Evolutionary conservation across 768 basidiomycete species (phyloP).

Genomic region (Royoungia palumana): DNA sequence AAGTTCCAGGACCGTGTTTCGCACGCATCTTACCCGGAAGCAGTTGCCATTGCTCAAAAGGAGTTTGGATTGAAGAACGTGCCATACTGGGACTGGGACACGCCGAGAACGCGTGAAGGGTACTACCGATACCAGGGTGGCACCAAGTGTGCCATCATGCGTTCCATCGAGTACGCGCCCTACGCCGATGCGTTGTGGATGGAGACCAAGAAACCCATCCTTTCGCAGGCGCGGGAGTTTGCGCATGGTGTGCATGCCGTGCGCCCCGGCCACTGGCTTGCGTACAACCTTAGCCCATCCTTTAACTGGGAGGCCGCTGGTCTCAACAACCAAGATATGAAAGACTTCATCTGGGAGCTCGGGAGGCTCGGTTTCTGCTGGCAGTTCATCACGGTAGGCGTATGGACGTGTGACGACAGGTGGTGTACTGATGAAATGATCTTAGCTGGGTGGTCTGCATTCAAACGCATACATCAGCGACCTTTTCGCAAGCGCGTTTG

Average conservation of each 20-base stretch:
- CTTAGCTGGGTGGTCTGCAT: conserved; percentile 90
- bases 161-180: conserved; percentile 89
- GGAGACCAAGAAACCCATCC: conserved; percentile 95
- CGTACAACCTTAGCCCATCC: conserved; percentile 93
- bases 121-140: conserved; percentile 98
- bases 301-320: conserved; percentile 97
- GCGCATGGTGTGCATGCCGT: conserved; percentile 80
- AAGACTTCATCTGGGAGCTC: conserved; percentile 86
- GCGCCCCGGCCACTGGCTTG: conserved; percentile 89
- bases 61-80: conserved; percentile 70
- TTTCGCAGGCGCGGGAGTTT: conserved; percentile 89
- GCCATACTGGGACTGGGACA: conserved; percentile 95
- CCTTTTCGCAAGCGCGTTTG: conserved; percentile 82
- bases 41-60: conserved; percentile 71
- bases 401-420: background rate
- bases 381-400: conserved; percentile 96
- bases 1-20: conserved; percentile 63
- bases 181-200: conserved; percentile 93
- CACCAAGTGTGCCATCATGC: conserved; percentile 89
- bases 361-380: conserved; percentile 96
- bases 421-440: conserved; percentile 5
- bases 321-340: conserved; percentile 79
- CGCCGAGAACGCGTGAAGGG: conserved; percentile 91
- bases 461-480: conserved; percentile 98
- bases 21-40: conserved; percentile 64